Evolutionary conservation across 441 rosid species (phyloP).

Genomic region (Gossypium schwendimanii): DNA sequence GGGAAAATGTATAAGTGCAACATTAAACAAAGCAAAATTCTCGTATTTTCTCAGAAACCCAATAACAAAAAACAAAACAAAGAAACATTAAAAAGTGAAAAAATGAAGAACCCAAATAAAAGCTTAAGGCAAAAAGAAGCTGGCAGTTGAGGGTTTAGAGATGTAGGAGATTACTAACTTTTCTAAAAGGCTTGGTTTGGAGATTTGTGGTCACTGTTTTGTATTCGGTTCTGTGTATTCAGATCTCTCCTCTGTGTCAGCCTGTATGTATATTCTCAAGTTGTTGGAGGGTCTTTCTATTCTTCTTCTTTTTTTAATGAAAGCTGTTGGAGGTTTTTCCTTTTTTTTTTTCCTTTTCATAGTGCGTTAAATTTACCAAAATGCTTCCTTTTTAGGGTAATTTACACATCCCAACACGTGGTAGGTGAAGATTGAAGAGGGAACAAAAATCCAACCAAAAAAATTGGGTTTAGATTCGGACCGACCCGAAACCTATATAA

Average conservation of each 20-base stretch:
- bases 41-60: too few relatives aligned
- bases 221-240: neutral
- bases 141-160: neutral
- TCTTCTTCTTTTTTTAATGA: too few relatives aligned
- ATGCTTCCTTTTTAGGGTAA: neutral
- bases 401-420: neutral
- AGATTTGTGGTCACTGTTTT: neutral
- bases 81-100: too few relatives aligned
- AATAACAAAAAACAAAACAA: too few relatives aligned
- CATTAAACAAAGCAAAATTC: too few relatives aligned
- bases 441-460: neutral
- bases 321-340: too few relatives aligned
- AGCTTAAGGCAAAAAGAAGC: neutral
- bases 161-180: neutral
- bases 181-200: neutral
- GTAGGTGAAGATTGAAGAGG: neutral
- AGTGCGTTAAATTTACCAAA: neutral
- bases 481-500: neutral
- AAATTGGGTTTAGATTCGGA: neutral
- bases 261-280: neutral
- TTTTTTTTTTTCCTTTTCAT: neutral
- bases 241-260: neutral
- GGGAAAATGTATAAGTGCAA: too few relatives aligned
- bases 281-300: neutral
- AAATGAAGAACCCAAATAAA: neutral